Conservation (phyloP, 2,329 filamentous ascomycete genomes). For the Akanthomyces uredinophilus region DNA sequence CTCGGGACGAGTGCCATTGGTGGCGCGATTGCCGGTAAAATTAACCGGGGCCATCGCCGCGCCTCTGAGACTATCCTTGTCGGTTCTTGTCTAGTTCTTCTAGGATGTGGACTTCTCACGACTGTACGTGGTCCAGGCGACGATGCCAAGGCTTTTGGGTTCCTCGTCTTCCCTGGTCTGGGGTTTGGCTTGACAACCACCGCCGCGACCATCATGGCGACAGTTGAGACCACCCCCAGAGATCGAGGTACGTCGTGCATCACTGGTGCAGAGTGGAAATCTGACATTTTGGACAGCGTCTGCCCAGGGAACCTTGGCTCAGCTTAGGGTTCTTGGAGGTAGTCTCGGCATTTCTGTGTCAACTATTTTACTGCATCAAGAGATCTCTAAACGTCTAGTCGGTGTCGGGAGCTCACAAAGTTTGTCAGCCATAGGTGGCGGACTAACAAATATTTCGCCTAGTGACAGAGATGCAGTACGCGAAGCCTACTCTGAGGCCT, state of each 20-base stretch:
- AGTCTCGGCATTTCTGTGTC: conserved; percentile 50
- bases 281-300: conserved; percentile 33
- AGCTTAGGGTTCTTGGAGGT: conserved; percentile 48
- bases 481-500: conserved; percentile 38
- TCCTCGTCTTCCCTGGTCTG: conserved; percentile 44
- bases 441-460: conserved; percentile 21
- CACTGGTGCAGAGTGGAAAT: not conserved
- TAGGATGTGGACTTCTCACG: conserved; percentile 44
- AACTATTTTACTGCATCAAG: conserved; percentile 38
- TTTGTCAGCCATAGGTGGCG: conserved; percentile 23
- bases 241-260: conserved; percentile 39
- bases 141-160: conserved; percentile 43
- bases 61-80: conserved; percentile 38
- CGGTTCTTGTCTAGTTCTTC: conserved; percentile 37
- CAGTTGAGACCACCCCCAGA: conserved; percentile 35
- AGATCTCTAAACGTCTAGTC: conserved; percentile 26
- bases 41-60: conserved; percentile 37
- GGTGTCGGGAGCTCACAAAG: conserved; percentile 25
- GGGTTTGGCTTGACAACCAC: conserved; percentile 47
- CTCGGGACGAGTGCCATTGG: conserved; percentile 42
- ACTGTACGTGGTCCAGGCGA: conserved; percentile 29
- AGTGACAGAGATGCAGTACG: conserved; percentile 30
- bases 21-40: conserved; percentile 35
- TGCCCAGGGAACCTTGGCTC: conserved; percentile 48
- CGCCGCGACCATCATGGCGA: conserved; percentile 41